Percentiles rank a stretch among this genome's conserved stretches.
Evolutionary conservation across 108 stramenopile genomes (phyloP).

Genomic region (Poteriospumella lacustris): DNA sequence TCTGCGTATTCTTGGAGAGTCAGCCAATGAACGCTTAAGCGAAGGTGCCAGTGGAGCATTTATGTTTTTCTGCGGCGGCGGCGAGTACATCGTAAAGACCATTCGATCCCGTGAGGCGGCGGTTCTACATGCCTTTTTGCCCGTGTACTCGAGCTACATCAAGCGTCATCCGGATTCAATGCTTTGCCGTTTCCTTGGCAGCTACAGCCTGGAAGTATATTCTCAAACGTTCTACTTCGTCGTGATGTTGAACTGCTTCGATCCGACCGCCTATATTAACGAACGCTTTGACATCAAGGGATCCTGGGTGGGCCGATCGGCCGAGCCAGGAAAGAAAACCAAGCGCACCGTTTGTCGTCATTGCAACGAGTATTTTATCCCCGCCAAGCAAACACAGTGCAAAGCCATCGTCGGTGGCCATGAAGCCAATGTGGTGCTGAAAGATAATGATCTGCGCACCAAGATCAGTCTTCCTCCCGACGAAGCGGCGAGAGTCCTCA

Average conservation of each 20-base stretch:
- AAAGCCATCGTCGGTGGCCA: slow-evolving; percentile 5
- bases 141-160: background rate
- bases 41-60: slow-evolving; percentile 33
- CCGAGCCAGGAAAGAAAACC: slow-evolving; percentile 4
- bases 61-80: slow-evolving; percentile 29
- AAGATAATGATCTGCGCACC: slow-evolving; percentile 23
- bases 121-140: slow-evolving; percentile 4
- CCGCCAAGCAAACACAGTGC: background rate
- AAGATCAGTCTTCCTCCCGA: slow-evolving; percentile 1
- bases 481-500: background rate
- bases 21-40: slow-evolving; percentile 22
- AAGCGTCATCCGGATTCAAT: slow-evolving; percentile 8
- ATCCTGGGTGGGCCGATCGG: background rate
- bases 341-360: slow-evolving; percentile 22
- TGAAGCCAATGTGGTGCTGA: slow-evolving; percentile 29
- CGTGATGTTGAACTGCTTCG: slow-evolving; percentile 22
- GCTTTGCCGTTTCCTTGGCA: slow-evolving; percentile 17
- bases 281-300: slow-evolving; percentile 32
- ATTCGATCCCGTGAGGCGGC: slow-evolving; percentile 8
- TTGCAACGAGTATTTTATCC: slow-evolving; percentile 22
- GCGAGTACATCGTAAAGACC: slow-evolving; percentile 26
- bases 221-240: slow-evolving; percentile 26
- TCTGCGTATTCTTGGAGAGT: background rate
- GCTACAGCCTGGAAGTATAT: slow-evolving; percentile 15
- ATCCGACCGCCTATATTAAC: slow-evolving; percentile 16